phyloP scores from a whole-genome alignment of 2,329 filamentous ascomycete species.

The Trichoderma sp. region DNA sequence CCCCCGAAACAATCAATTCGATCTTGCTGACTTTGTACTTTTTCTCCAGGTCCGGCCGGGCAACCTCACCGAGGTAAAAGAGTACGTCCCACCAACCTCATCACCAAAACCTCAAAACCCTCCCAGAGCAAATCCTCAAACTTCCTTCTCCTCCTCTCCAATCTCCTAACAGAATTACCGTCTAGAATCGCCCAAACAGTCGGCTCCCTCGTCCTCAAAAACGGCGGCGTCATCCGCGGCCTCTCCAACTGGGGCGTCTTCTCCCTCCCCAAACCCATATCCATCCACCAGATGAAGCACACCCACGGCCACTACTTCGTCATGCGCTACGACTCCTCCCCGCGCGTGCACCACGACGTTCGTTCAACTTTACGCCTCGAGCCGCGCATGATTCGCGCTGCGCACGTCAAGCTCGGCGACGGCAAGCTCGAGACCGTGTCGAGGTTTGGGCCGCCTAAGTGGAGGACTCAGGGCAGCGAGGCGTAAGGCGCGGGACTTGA shows the following conservation, averaged over 20 bases:
- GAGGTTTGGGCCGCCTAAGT: constrained; percentile 50
- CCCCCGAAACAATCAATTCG: neutral
- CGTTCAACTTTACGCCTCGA: constrained; percentile 76
- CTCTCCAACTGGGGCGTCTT: constrained; percentile 95
- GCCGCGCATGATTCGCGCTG: constrained; percentile 84
- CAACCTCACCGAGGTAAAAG: constrained; percentile 88
- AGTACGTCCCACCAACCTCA: constrained; percentile 59
- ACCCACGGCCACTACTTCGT: constrained; percentile 92
- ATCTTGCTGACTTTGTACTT: constrained; percentile 23
- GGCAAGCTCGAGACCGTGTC: constrained; percentile 53
- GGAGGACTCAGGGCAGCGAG: constrained; percentile 41
- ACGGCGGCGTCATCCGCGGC: constrained; percentile 86
- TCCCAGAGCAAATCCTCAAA: too few species aligned
- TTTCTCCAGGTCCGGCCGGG: constrained; percentile 77
- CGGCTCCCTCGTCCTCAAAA: constrained; percentile 76
- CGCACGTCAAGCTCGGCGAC: constrained; percentile 80
- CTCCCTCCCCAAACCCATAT: constrained; percentile 74
- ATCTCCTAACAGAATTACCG: constrained; percentile 9
- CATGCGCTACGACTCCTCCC: constrained; percentile 87
- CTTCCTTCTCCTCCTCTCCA: neutral
- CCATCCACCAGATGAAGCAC: constrained; percentile 80
- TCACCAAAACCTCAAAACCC: neutral
- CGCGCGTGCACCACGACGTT: constrained; percentile 70
- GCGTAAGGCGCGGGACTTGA: constrained; percentile 22
- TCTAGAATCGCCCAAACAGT: constrained; percentile 81